A percentile compares a stretch with the other conserved stretches of the same genome.
Evolutionary conservation across 345 rosid genomes (phyloP).

Genomic region (Stellera chamaejasme): DNA sequence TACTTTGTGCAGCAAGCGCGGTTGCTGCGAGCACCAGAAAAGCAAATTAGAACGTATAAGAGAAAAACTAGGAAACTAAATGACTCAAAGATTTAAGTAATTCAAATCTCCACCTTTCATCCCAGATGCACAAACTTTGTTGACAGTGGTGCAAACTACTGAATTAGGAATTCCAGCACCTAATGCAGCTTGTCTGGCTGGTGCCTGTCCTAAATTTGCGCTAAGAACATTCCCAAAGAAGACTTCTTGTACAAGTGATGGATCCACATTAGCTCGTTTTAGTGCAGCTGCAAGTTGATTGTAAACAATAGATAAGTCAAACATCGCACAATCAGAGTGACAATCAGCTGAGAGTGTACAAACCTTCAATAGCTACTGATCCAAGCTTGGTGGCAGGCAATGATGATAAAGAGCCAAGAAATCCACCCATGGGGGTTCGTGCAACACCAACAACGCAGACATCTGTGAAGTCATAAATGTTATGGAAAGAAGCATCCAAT

Average conservation of each 20-base stretch:
- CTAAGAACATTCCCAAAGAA: slow-evolving; percentile 90
- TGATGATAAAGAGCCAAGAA: slow-evolving; percentile 81
- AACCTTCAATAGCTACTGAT: slow-evolving; percentile 78
- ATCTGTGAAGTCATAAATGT: slow-evolving; percentile 36
- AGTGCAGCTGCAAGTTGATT: slow-evolving; percentile 62
- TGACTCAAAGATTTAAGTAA: background rate
- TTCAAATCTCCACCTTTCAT: slow-evolving; percentile 67
- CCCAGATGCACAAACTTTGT: slow-evolving; percentile 99
- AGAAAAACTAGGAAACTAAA: background rate
- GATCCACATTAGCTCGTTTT: slow-evolving; percentile 79
- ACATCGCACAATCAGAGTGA: background rate
- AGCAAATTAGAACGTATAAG: background rate
- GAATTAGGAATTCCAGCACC: slow-evolving; percentile 93
- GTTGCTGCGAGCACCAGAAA: slow-evolving; percentile 48
- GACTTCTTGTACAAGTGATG: slow-evolving; percentile 88
- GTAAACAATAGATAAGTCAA: slow-evolving; percentile 7
- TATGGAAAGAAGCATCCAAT: slow-evolving; percentile 3
- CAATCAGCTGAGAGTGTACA: background rate
- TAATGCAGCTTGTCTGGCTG: slow-evolving; percentile 96
- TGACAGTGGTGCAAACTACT: slow-evolving; percentile 79
- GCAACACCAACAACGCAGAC: slow-evolving; percentile 98
- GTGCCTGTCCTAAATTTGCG: slow-evolving; percentile 98
- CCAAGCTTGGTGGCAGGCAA: slow-evolving; percentile 94
- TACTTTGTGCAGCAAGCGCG: slow-evolving; percentile 90
- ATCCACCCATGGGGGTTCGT: slow-evolving; percentile 94